phyloP scores from a whole-genome alignment of 148 eudicot genomes.

The Tetragonia tetragonoides region DNA sequence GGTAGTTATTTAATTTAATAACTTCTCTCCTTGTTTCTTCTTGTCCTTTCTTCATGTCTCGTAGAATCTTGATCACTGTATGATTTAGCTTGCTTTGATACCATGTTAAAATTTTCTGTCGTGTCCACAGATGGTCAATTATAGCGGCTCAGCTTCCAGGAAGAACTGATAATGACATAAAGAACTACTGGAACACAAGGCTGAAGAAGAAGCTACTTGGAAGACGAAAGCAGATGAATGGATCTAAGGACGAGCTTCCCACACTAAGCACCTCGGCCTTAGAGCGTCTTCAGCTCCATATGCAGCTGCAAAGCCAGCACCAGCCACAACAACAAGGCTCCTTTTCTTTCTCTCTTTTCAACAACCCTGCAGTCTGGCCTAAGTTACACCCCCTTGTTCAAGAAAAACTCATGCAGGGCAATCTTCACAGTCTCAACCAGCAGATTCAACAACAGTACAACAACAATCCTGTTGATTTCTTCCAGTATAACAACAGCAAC shows the following conservation, averaged over 20 bases:
- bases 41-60: constrained; percentile 18
- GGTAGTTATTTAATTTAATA: constrained; percentile 39
- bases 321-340: constrained; percentile 41
- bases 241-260: constrained; percentile 33
- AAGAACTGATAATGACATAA: constrained; percentile 93
- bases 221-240: constrained; percentile 41
- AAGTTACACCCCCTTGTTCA: constrained; percentile 64
- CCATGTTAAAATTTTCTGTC: neutral
- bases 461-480: constrained; percentile 5
- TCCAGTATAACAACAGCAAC: neutral
- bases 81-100: neutral
- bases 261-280: constrained; percentile 73
- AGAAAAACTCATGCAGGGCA: constrained; percentile 49
- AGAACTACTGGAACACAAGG: constrained; percentile 81
- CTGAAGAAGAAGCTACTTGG: constrained; percentile 78
- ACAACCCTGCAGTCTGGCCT: constrained; percentile 68
- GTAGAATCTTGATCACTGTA: constrained; percentile 2
- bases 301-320: constrained; percentile 64
- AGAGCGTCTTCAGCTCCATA: constrained; percentile 93
- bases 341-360: constrained; percentile 38
- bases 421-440: constrained; percentile 28
- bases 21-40: neutral
- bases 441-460: constrained; percentile 18
- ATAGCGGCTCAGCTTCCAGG: constrained; percentile 97
- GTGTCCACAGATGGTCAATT: constrained; percentile 74